phyloP scores from a whole-genome alignment of 2,329 filamentous ascomycete species.

The Mycocentrospora acerina region DNA sequence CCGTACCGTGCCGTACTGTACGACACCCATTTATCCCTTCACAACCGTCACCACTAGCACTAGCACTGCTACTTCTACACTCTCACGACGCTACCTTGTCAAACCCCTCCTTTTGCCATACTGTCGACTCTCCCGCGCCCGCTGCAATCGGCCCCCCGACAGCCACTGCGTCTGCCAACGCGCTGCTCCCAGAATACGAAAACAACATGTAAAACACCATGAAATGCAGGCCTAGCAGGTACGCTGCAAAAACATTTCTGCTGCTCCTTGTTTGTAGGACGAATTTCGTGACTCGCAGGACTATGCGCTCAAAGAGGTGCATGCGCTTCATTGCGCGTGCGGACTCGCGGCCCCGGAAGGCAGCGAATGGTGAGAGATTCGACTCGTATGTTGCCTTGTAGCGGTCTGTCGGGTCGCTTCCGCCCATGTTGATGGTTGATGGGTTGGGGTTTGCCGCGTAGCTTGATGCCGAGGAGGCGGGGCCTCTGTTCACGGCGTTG shows the following conservation, averaged over 20 bases:
- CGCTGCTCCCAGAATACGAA: conserved; percentile 63
- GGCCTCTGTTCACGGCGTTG: conserved; percentile 73
- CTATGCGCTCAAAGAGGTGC: conserved; percentile 84
- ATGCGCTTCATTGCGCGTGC: conserved; percentile 89
- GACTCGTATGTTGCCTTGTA: conserved; percentile 93
- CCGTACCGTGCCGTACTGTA: too few species aligned
- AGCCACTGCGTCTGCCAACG: conserved; percentile 27
- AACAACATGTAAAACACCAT: conserved; percentile 86
- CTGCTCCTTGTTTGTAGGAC: conserved; percentile 87
- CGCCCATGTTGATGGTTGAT: conserved; percentile 64
- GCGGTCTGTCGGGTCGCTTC: conserved; percentile 65
- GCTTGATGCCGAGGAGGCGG: conserved; percentile 58
- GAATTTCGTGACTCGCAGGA: conserved; percentile 88
- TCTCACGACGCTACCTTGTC: conserved; percentile 20
- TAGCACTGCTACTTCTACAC: too few species aligned
- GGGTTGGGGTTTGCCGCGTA: conserved; percentile 72
- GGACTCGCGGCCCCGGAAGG: conserved; percentile 91
- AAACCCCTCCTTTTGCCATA: conserved; percentile 43
- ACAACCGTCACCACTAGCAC: too few species aligned
- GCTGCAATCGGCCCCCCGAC: conserved; percentile 33
- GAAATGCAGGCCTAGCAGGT: conserved; percentile 85
- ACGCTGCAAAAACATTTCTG: conserved; percentile 89
- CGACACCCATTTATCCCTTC: too few species aligned
- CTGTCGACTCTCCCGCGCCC: conserved; percentile 23
- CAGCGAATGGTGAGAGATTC: conserved; percentile 92